These are phyloP conservation scores for Erythrophleum ivorense DNA, from an alignment of 331 rosid genomes.

Conservation along the genomic window DNA sequence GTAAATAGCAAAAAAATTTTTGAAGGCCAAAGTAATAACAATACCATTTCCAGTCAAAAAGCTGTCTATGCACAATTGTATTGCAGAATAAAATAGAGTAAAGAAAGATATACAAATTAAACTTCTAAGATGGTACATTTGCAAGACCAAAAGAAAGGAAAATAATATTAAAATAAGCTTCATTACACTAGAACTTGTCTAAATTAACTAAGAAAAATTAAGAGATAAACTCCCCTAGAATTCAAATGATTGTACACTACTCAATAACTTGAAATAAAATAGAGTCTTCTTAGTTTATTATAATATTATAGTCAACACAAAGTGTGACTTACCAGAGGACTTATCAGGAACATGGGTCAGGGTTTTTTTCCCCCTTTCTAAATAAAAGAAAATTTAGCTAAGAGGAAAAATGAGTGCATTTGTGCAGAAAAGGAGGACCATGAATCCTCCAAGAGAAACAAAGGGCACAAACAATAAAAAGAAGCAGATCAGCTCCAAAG, in stretches of 20 bases:
- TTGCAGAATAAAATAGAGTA: background rate
- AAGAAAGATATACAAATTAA: slow-evolving; percentile 22
- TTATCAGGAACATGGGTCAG: no score
- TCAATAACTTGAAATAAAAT: slow-evolving; percentile 18
- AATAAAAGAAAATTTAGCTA: no score
- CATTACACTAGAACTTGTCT: background rate
- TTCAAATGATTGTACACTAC: background rate
- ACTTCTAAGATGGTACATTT: background rate
- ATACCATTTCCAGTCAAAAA: background rate
- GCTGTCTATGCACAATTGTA: slow-evolving; percentile 2
- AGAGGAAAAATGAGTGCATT: no score
- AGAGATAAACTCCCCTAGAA: background rate
- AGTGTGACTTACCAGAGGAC: no score
- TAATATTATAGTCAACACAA: no score
- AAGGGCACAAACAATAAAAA: no score
- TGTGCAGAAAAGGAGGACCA: no score
- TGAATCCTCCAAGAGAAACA: no score
- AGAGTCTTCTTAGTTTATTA: background rate
- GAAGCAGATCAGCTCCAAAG: no score
- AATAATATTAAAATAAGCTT: background rate
- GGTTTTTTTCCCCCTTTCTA: no score
- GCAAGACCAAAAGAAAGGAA: slow-evolving; percentile 7
- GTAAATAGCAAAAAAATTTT: slow-evolving; percentile 24
- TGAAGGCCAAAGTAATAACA: slow-evolving; percentile 26
- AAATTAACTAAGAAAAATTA: slow-evolving; percentile 6